Conservation (phyloP, 441 rosid species). For the Aleurites moluccanus region DNA sequence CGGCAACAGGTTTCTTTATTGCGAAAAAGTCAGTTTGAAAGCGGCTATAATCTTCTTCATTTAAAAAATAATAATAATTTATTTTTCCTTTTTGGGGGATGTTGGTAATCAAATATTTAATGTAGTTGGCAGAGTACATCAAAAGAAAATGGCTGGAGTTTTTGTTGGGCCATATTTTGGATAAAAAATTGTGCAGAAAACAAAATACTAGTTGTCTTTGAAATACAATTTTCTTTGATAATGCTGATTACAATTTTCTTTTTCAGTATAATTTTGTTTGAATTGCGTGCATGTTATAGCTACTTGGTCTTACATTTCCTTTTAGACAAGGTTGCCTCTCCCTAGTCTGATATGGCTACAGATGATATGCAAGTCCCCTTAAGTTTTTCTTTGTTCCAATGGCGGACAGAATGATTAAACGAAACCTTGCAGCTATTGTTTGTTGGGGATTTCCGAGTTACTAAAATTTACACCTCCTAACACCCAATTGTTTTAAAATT, state of each 20-base stretch:
- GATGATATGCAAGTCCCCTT: no score
- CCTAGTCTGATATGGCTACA: no score
- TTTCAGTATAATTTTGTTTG: no score
- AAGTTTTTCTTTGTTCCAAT: no score
- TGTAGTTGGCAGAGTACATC: neutral
- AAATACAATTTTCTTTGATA: neutral
- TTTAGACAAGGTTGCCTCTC: no score
- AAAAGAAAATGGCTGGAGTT: slow-evolving; percentile 11
- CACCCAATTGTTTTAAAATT: no score
- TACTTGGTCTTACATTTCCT: no score
- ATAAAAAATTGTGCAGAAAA: neutral
- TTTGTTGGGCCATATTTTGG: slow-evolving; percentile 19
- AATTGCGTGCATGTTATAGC: no score
- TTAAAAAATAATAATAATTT: neutral
- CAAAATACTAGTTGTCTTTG: neutral
- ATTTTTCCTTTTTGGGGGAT: neutral
- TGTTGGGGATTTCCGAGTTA: no score
- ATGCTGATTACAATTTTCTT: neutral
- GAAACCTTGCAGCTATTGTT: no score
- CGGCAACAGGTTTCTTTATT: slow-evolving; percentile 30
- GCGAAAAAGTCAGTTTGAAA: slow-evolving; percentile 8
- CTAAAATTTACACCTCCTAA: no score
- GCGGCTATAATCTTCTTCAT: slow-evolving; percentile 14
- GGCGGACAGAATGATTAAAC: no score
- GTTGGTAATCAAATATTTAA: slow-evolving; percentile 5